phyloP scores from a whole-genome alignment of 805 yeast species.

The Lipomyces sp. region DNA sequence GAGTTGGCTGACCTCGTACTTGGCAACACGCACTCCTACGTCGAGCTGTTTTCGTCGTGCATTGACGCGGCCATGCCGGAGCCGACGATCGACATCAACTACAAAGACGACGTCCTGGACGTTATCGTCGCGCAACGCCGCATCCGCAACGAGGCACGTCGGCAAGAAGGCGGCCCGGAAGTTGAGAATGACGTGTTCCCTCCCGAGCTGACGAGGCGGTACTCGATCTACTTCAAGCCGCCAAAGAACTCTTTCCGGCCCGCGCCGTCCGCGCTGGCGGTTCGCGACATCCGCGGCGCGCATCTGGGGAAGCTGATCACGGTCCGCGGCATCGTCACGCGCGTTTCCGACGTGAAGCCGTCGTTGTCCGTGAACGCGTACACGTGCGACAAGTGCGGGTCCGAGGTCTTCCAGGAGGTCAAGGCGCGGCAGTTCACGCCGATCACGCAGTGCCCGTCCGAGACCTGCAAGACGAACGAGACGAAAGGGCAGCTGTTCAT shows the following conservation, averaged over 20 bases:
- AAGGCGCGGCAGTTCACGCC: constrained; percentile 81
- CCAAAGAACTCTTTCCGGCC: constrained; percentile 42
- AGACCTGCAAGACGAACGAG: constrained; percentile 71
- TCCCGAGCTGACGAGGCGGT: constrained; percentile 79
- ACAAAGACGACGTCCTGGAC: constrained; percentile 86
- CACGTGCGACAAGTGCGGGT: constrained; percentile 96
- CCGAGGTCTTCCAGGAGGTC: constrained; percentile 94
- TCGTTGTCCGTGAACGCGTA: constrained; percentile 87
- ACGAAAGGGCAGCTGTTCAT: constrained; percentile 85
- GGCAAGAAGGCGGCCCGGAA: constrained; percentile 63
- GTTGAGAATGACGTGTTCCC: constrained; percentile 63
- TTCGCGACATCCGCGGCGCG: constrained; percentile 81
- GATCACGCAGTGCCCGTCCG: constrained; percentile 79
- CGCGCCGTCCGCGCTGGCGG: constrained; percentile 62
- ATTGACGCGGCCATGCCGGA: constrained; percentile 82
- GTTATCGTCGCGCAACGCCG: constrained; percentile 88
- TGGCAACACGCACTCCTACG: constrained; percentile 73
- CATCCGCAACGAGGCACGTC: constrained; percentile 71
- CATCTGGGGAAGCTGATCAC: constrained; percentile 85
- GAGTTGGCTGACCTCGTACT: constrained; percentile 56
- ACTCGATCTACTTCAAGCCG: constrained; percentile 83
- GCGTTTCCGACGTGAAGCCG: constrained; percentile 96
- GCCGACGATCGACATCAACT: constrained; percentile 75
- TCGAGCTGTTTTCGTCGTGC: constrained; percentile 69
- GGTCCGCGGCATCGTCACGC: constrained; percentile 87